Evolutionary conservation across 345 rosid genomes (phyloP).

Genomic region (Rubroshorea leprosula): DNA sequence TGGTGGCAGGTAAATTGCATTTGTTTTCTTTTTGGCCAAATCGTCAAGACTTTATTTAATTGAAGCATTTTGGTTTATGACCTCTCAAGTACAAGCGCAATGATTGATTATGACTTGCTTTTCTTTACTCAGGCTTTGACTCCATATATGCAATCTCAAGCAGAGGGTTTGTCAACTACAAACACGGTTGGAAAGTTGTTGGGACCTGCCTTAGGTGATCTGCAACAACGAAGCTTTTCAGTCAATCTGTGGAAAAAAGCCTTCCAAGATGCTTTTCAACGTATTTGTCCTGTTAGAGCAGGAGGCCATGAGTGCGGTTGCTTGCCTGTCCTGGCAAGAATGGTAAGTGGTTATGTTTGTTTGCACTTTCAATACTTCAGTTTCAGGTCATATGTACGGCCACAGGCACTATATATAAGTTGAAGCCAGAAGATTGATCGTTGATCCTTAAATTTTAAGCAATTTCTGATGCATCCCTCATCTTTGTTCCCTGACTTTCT

Average conservation of each 20-base stretch:
- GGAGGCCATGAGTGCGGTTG: conserved; percentile 92
- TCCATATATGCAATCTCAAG: conserved; percentile 84
- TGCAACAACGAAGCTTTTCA: conserved; percentile 76
- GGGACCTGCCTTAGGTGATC: conserved; percentile 76
- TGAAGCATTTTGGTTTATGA: neutral
- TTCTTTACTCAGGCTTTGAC: conserved; percentile 61
- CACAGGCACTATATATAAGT: neutral
- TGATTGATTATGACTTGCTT: conserved; percentile 3
- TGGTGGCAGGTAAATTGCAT: conserved; percentile 91
- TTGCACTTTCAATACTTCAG: too few species aligned
- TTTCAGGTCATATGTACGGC: neutral
- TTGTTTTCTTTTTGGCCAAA: too few species aligned
- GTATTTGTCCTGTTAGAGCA: conserved; percentile 86
- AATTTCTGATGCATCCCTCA: neutral
- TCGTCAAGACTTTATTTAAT: too few species aligned
- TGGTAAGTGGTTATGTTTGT: conserved; percentile 36
- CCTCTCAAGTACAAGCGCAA: neutral
- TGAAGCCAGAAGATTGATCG: neutral
- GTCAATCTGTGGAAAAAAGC: conserved; percentile 72
- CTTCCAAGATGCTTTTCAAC: conserved; percentile 67
- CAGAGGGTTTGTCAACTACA: conserved; percentile 30
- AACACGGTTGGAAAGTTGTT: conserved; percentile 43
- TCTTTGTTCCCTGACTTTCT: conserved; percentile 3
- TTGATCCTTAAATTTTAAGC: neutral
- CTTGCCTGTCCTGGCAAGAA: conserved; percentile 66